These are phyloP conservation scores for Boletus bicolor DNA, from an alignment of 768 basidiomycete genomes.

Conservation along the genomic window DNA sequence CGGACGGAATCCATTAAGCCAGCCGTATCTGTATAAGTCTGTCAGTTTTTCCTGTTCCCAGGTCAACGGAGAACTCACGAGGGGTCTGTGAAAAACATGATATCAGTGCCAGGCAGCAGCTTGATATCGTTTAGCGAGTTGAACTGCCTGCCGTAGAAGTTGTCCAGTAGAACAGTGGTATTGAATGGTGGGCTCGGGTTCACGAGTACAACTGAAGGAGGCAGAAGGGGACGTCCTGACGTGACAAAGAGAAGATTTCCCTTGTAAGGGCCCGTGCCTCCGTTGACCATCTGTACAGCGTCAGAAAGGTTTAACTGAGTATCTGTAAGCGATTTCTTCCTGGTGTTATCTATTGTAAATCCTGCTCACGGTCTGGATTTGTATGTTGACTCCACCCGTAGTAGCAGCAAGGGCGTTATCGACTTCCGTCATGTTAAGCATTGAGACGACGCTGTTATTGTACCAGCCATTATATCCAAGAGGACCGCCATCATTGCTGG, in stretches of 20 bases:
- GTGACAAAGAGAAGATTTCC: slow-evolving; percentile 53
- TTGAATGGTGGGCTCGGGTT: slow-evolving; percentile 65
- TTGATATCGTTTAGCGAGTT: slow-evolving; percentile 81
- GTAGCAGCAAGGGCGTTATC: slow-evolving; percentile 39
- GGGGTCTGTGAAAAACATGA: slow-evolving; percentile 75
- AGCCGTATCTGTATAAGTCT: slow-evolving; percentile 50
- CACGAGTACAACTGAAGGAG: slow-evolving; percentile 62
- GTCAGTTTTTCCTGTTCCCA: not conserved
- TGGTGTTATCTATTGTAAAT: not conserved
- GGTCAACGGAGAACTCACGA: slow-evolving; percentile 41
- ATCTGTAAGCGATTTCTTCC: slow-evolving; percentile 1
- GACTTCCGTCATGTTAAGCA: slow-evolving; percentile 57
- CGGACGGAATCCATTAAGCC: slow-evolving; percentile 62
- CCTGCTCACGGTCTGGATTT: slow-evolving; percentile 37
- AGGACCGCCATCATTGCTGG: slow-evolving; percentile 65
- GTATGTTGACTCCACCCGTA: slow-evolving; percentile 45
- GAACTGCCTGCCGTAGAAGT: slow-evolving; percentile 78
- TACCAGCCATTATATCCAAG: slow-evolving; percentile 62
- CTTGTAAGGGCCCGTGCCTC: slow-evolving; percentile 37
- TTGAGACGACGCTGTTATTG: slow-evolving; percentile 60
- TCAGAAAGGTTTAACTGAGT: slow-evolving; percentile 55
- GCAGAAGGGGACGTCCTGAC: slow-evolving; percentile 60
- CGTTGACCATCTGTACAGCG: slow-evolving; percentile 67
- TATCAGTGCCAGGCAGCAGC: slow-evolving; percentile 61
- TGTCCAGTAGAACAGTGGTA: slow-evolving; percentile 67